phyloP scores from a whole-genome alignment of 1,284 basidiomycete species.

The Ustanciosporium gigantosporum region DNA sequence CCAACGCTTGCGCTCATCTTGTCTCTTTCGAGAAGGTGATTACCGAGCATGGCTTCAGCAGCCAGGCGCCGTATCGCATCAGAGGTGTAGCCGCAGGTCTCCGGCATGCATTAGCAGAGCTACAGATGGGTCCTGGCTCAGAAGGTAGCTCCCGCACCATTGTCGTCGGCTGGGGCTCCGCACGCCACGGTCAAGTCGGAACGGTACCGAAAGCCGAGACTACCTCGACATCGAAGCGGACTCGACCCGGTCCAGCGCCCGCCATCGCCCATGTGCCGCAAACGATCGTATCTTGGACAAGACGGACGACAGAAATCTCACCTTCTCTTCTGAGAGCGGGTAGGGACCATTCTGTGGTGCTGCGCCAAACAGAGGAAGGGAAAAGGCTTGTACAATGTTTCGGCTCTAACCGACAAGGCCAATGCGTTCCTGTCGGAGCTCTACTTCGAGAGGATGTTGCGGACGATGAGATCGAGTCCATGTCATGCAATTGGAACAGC shows the following conservation, averaged over 20 bases:
- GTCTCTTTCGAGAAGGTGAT: conserved; percentile 12
- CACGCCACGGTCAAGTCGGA: conserved; percentile 29
- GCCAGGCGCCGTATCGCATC: conserved; percentile 1
- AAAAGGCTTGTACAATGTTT: not conserved
- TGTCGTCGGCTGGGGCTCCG: conserved; percentile 33
- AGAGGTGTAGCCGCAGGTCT: conserved; percentile 16
- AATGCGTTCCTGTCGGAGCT: conserved; percentile 1
- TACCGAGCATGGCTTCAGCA: conserved; percentile 3
- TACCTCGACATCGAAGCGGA: conserved; percentile 1
- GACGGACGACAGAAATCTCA: not conserved
- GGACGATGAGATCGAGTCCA: conserved; percentile 1
- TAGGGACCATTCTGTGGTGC: conserved; percentile 19
- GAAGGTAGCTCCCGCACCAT: not conserved
- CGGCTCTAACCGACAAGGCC: conserved; percentile 22
- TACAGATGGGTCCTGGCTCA: not conserved
- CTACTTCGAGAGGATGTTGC: not conserved
- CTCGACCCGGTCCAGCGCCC: conserved; percentile 3
- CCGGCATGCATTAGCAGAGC: conserved; percentile 12
- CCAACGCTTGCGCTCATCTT: conserved; percentile 4
- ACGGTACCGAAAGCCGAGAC: not conserved
- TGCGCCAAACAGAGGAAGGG: not conserved
- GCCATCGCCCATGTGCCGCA: conserved; percentile 15
- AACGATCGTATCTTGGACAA: conserved; percentile 14
- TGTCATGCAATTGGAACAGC: conserved; percentile 38
- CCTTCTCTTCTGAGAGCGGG: conserved; percentile 9